Evolutionary conservation across 2,329 filamentous ascomycete species (phyloP), one percentile per base, ranked within the genome.

Genomic region (Aspergillus pseudoterreus): DNA sequence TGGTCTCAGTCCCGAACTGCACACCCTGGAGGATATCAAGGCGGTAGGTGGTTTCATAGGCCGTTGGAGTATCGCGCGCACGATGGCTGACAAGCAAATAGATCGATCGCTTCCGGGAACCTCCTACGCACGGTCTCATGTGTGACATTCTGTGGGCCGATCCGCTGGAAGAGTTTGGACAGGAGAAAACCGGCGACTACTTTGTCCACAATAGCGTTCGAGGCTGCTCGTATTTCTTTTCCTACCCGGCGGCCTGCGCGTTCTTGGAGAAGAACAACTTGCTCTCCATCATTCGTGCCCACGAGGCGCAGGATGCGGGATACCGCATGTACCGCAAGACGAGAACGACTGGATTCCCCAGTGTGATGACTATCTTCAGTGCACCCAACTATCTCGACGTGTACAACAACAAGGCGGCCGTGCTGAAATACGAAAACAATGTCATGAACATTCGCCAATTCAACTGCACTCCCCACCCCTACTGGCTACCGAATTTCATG

Each of bases 381-480:
- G 94, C 94, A 1, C 94, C 94, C 35, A 99, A 99, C 75, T 99
- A 99, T 70, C 84, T 99, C 57, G 94, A 99, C 67, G 92, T 99
- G 35, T 99, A 99, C 77, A 99, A 99, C 84, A 99, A 99, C 82
- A 99, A 99, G 79, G 94, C 94, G 2, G 94, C 94, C 0, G 94
- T 99, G 38, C 79, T 99, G 65, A 99, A 99, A 77, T 99, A 99
- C 71, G 94, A 99, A 77, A 99, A 99, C 75, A 99, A 99, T 68
- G 94, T 99, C 55, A 99, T 99, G 94, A 99, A 99, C 79, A 99
- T 99, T 69, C 85, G 94, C 53, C 94, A 99, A 74, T 99, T 99
- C 79, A 99, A 99, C 80, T 99, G 92, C 82, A 97, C 94, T 19
- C 94, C 94, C 32, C 94, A 99, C 72, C 94, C 94, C 6, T 99